Conservation (phyloP, 2,329 filamentous ascomycete genomes). For the Xylaria sp. region DNA sequence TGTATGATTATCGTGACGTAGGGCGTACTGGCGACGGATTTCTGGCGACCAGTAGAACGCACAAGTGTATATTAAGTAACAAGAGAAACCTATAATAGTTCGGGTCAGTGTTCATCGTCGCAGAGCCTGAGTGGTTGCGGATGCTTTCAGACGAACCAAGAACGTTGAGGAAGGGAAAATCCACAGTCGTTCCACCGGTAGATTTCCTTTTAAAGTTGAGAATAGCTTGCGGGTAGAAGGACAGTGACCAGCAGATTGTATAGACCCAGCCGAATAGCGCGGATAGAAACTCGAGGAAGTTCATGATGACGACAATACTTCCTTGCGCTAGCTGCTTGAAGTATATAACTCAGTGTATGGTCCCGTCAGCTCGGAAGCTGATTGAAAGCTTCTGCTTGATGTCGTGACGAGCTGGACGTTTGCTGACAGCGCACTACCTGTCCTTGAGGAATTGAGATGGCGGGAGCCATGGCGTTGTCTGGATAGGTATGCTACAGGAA, state of each 20-base stretch:
- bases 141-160: conserved; percentile 58
- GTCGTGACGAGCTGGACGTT: not conserved
- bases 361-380: not conserved
- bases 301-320: conserved; percentile 40
- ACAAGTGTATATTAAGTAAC: conserved; percentile 79
- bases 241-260: conserved; percentile 81
- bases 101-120: not conserved
- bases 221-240: conserved; percentile 91
- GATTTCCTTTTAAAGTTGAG: conserved; percentile 81
- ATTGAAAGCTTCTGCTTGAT: not conserved
- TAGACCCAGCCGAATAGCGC: conserved; percentile 80
- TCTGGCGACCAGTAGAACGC: conserved; percentile 81
- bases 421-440: not conserved
- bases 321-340: conserved; percentile 2
- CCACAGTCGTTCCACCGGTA: conserved; percentile 85
- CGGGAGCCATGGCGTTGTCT: conserved; percentile 12
- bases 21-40: conserved; percentile 84
- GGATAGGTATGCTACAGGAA: conserved; percentile 7
- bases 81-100: conserved; percentile 67
- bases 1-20: conserved; percentile 76
- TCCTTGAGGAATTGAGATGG: not conserved
- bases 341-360: not conserved
- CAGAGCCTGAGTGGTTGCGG: not conserved
- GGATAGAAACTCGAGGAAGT: conserved; percentile 61
- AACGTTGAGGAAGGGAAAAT: conserved; percentile 82